phyloP scores from a whole-genome alignment of 345 rosid genomes.

The Leavenworthia alabamica region DNA sequence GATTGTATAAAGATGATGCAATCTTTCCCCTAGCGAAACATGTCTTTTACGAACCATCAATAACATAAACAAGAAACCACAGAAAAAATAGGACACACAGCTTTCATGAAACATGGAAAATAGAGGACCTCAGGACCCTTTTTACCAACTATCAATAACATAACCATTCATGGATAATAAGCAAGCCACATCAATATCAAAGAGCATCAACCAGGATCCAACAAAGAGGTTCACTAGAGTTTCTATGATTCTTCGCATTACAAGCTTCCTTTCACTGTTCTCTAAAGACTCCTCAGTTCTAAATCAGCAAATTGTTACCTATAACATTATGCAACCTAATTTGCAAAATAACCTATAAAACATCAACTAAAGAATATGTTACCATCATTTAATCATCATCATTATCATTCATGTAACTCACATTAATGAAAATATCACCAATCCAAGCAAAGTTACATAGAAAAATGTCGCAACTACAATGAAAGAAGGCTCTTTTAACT shows the following conservation, averaged over 20 bases:
- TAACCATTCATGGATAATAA: not conserved
- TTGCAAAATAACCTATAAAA: not conserved
- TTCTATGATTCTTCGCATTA: not conserved
- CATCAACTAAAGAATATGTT: not conserved
- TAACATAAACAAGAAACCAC: no score
- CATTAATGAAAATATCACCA: not conserved
- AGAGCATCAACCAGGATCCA: conserved; percentile 1
- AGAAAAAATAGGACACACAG: not conserved
- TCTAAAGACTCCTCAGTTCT: not conserved
- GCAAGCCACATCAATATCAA: not conserved
- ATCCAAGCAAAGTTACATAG: not conserved
- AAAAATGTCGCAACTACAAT: not conserved
- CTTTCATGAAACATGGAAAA: not conserved
- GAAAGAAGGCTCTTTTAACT: not conserved
- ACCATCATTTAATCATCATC: not conserved
- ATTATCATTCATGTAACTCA: not conserved
- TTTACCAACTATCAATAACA: not conserved
- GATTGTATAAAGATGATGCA: no score
- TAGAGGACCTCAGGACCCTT: not conserved
- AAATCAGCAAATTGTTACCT: not conserved
- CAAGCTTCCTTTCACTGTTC: not conserved
- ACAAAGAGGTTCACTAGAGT: not conserved
- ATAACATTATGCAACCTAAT: not conserved
- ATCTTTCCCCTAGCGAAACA: not conserved
- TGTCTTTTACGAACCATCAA: no score